Percentiles rank a stretch among this genome's conserved stretches.
phyloP scores from a whole-genome alignment of 768 basidiomycete species.

The Tylopilus cervinicoccineus region DNA sequence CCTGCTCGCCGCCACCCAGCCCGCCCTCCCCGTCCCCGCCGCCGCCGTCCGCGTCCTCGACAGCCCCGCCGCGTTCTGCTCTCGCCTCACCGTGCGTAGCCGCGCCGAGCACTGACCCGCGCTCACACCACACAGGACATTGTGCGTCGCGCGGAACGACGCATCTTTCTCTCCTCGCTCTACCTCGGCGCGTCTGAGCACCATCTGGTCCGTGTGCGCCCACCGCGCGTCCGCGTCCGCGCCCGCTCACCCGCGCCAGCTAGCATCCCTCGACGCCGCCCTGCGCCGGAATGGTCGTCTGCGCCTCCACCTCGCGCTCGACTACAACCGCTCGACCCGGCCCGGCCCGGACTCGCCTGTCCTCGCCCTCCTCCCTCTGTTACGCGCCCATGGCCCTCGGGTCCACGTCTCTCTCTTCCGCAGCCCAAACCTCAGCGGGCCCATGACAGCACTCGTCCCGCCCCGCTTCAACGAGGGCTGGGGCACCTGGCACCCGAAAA shows the following conservation, averaged over 20 bases:
- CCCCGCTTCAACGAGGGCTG: slow-evolving; percentile 96
- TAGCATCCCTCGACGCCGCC: slow-evolving; percentile 59
- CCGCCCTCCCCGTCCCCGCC: slow-evolving; percentile 44
- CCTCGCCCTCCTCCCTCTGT: slow-evolving; percentile 65
- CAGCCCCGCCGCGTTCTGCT: slow-evolving; percentile 58
- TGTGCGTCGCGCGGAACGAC: slow-evolving; percentile 68
- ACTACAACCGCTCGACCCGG: slow-evolving; percentile 76
- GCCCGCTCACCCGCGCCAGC: slow-evolving; percentile 40
- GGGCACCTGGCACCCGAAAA: slow-evolving; percentile 98
- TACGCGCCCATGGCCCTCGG: slow-evolving; percentile 65
- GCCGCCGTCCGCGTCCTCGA: slow-evolving; percentile 50
- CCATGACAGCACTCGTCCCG: slow-evolving; percentile 76
- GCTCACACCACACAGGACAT: slow-evolving; percentile 49
- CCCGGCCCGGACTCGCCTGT: slow-evolving; percentile 68
- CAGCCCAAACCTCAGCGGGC: slow-evolving; percentile 76
- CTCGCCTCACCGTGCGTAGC: slow-evolving; percentile 47
- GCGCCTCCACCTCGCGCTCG: slow-evolving; percentile 68
- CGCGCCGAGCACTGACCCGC: too few species aligned
- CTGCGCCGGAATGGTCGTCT: slow-evolving; percentile 58
- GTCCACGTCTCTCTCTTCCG: slow-evolving; percentile 81
- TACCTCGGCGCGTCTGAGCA: slow-evolving; percentile 81
- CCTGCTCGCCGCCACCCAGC: slow-evolving; percentile 39
- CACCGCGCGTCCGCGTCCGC: not conserved
- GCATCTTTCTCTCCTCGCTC: slow-evolving; percentile 87
- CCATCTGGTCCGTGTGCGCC: slow-evolving; percentile 60